Evolutionary conservation across 768 basidiomycete genomes (phyloP).

Genomic region (Fistulinella prunicolor): DNA sequence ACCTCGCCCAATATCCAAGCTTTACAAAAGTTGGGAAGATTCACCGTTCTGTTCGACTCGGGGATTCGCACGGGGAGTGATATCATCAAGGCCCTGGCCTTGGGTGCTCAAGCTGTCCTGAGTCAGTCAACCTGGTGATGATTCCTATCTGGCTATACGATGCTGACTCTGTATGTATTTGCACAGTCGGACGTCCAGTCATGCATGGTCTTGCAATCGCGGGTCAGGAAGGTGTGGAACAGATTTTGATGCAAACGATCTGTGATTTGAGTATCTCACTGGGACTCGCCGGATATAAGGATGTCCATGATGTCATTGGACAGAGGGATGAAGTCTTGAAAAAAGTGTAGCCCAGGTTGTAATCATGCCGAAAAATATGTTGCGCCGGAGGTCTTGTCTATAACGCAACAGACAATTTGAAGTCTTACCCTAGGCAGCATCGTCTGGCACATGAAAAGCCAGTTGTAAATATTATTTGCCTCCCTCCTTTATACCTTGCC

Average conservation of each 20-base stretch:
- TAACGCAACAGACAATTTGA: too few relatives aligned
- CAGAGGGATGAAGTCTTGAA: constrained; percentile 37
- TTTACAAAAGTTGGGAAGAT: constrained; percentile 57
- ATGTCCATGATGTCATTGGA: constrained; percentile 59
- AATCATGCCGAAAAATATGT: too few relatives aligned
- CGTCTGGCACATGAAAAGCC: too few relatives aligned
- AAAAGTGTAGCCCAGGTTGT: too few relatives aligned
- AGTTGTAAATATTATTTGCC: too few relatives aligned
- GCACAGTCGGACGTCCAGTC: constrained; percentile 74
- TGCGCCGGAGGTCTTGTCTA: too few relatives aligned
- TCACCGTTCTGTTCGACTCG: constrained; percentile 66
- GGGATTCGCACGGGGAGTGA: constrained; percentile 84
- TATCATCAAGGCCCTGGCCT: constrained; percentile 78
- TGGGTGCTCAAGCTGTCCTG: constrained; percentile 81
- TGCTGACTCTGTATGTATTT: neutral
- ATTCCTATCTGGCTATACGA: neutral
- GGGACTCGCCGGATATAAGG: constrained; percentile 58
- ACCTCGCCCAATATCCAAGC: constrained; percentile 53
- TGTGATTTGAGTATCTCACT: constrained; percentile 67
- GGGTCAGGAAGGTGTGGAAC: constrained; percentile 73
- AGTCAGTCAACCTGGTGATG: constrained; percentile 42
- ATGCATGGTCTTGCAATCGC: constrained; percentile 69
- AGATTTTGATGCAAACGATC: constrained; percentile 64
- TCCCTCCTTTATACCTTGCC: too few relatives aligned
- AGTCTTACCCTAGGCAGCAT: too few relatives aligned